Evolutionary conservation across 192 early-diverging fungal genomes (phyloP).

Genomic region (Martensiomyces pterosporus): DNA sequence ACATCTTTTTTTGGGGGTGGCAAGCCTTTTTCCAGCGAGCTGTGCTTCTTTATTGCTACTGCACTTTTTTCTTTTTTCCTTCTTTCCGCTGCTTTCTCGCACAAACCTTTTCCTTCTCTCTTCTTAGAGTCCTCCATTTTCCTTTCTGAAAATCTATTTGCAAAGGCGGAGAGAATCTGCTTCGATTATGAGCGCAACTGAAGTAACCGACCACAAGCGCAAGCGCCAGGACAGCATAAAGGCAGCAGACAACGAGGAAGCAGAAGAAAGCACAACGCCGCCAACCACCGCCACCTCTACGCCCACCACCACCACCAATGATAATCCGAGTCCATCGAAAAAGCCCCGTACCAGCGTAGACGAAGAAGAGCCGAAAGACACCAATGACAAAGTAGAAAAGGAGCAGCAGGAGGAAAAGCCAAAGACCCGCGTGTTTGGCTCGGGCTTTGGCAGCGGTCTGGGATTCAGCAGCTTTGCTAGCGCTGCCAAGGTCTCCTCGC

Average conservation of each 20-base stretch:
- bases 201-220: conserved; percentile 33
- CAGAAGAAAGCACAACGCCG: background rate
- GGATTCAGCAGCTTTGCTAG: conserved; percentile 36
- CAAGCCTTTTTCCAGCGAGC: no score
- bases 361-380: conserved; percentile 13
- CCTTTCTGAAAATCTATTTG: no score
- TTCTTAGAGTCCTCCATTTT: background rate
- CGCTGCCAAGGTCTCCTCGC: conserved; percentile 25
- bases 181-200: conserved; percentile 17
- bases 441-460: conserved; percentile 14
- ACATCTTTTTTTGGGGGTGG: no score
- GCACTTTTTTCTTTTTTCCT: conserved; percentile 1
- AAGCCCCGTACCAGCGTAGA: conserved; percentile 44
- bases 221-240: conserved; percentile 49
- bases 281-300: background rate
- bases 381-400: conserved; percentile 2
- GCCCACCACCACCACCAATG: conserved; percentile 2
- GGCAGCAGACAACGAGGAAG: background rate
- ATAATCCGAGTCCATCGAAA: conserved; percentile 42
- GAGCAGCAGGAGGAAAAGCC: no score
- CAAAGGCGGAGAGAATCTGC: no score
- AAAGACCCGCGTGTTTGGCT: conserved; percentile 20
- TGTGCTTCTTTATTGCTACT: no score
- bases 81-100: conserved; percentile 3
- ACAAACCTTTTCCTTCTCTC: conserved; percentile 6